These are phyloP conservation scores for Cladorrhinum sp. DNA, from an alignment of 2,329 filamentous ascomycete species.

Conservation along the genomic window DNA sequence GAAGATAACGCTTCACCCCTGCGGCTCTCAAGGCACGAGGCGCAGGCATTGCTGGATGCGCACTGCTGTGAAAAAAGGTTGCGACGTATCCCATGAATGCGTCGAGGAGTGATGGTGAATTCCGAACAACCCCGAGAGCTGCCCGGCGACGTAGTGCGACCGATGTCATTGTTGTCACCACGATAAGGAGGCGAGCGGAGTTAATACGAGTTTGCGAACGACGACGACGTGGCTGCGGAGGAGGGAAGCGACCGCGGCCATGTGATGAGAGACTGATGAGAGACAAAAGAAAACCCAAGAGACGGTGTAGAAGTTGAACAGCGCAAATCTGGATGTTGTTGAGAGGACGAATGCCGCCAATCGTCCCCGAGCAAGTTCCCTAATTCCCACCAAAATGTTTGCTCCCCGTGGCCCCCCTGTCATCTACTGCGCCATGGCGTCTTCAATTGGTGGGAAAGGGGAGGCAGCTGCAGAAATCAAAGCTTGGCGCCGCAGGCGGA, in stretches of 20 bases:
- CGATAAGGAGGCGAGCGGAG: background rate
- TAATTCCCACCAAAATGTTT: constrained; percentile 1
- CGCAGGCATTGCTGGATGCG: constrained; percentile 16
- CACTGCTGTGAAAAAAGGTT: constrained; percentile 26
- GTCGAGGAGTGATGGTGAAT: constrained; percentile 24
- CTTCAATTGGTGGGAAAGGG: background rate
- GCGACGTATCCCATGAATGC: constrained; percentile 30
- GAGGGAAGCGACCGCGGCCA: constrained; percentile 10
- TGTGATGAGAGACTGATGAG: constrained; percentile 6
- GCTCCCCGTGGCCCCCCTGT: background rate
- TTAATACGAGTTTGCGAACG: constrained; percentile 11
- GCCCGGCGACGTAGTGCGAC: constrained; percentile 11
- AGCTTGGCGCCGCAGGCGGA: background rate
- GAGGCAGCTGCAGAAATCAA: background rate
- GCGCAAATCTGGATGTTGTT: background rate
- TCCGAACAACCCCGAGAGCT: constrained; percentile 8
- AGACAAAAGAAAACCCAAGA: background rate
- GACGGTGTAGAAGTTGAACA: background rate
- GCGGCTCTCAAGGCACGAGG: constrained; percentile 17
- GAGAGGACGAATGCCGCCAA: background rate
- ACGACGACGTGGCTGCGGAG: background rate
- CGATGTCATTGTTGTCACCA: constrained; percentile 21
- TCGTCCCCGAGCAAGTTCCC: background rate
- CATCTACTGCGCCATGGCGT: background rate
- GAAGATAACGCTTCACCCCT: constrained; percentile 16